These are phyloP conservation scores for Coemansia sp. DNA, from an alignment of 192 early-diverging fungal genomes.

Conservation along the genomic window DNA sequence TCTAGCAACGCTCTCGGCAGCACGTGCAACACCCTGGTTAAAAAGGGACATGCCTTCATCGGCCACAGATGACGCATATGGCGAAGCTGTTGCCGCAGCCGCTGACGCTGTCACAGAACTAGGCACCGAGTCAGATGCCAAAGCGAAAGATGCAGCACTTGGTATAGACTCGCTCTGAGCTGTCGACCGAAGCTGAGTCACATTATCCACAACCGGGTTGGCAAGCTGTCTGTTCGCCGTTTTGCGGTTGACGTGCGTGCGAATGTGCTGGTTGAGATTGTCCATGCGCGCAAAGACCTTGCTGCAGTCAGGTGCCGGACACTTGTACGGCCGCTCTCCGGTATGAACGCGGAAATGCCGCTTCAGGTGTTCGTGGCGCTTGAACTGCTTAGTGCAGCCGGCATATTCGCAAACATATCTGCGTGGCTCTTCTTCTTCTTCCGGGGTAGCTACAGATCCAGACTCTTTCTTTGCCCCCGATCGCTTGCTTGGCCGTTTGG, in stretches of 20 bases:
- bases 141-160: background rate
- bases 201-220: background rate
- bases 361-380: constrained; percentile 73
- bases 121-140: background rate
- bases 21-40: constrained; percentile 5
- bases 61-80: background rate
- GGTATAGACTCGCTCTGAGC: background rate
- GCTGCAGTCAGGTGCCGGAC: constrained; percentile 61
- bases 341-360: constrained; percentile 74
- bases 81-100: background rate
- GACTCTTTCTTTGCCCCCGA: background rate
- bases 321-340: constrained; percentile 73
- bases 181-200: background rate
- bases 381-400: constrained; percentile 65
- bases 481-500: background rate
- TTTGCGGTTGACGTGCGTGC: constrained; percentile 55
- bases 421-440: constrained; percentile 21
- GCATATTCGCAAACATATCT: constrained; percentile 41
- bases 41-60: constrained; percentile 7
- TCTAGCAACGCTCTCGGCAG: constrained; percentile 2
- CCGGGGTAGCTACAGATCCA: background rate
- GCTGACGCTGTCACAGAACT: background rate
- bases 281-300: constrained; percentile 77
- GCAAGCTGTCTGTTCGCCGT: constrained; percentile 17
- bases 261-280: constrained; percentile 63